Conservation (phyloP, 2,329 filamentous ascomycete species). For the Botryotinia convoluta region DNA sequence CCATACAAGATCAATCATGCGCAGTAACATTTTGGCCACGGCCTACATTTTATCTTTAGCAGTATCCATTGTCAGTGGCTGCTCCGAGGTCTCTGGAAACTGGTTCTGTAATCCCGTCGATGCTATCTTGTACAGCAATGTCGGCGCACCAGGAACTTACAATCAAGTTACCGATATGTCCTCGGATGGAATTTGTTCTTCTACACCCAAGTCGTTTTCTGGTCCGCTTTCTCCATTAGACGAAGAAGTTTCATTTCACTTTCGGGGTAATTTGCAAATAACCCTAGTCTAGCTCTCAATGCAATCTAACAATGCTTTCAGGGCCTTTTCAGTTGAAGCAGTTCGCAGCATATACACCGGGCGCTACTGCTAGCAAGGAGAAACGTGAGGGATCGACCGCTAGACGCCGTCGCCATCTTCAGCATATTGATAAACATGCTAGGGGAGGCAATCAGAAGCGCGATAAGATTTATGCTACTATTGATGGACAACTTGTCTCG, state of each 20-base stretch:
- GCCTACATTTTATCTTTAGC: not conserved
- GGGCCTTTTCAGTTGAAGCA: constrained; percentile 66
- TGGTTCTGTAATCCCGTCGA: constrained; percentile 64
- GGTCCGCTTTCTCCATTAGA: constrained; percentile 66
- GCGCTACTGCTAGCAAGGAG: constrained; percentile 32
- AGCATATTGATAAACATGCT: constrained; percentile 35
- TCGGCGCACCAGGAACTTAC: constrained; percentile 61
- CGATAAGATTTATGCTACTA: constrained; percentile 39
- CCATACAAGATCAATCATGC: constrained; percentile 5
- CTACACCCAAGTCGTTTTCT: constrained; percentile 50
- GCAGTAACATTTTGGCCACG: constrained; percentile 11
- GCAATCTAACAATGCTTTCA: constrained; percentile 1
- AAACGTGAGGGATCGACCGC: constrained; percentile 40
- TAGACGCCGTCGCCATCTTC: constrained; percentile 28
- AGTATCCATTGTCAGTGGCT: constrained; percentile 8
- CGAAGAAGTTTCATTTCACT: constrained; percentile 55
- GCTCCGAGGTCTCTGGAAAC: constrained; percentile 47
- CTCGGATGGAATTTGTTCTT: constrained; percentile 52
- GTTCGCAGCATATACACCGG: constrained; percentile 66
- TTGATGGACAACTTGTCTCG: constrained; percentile 30
- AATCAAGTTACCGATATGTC: constrained; percentile 62
- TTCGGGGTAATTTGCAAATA: constrained; percentile 12
- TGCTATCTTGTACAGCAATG: constrained; percentile 64
- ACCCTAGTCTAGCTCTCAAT: not conserved
- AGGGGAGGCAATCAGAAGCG: constrained; percentile 38